Percentiles rank a stretch among this genome's conserved stretches.
These are phyloP conservation scores for Periconia digitata DNA, from an alignment of 2,329 filamentous ascomycete species.

Conservation along the genomic window DNA sequence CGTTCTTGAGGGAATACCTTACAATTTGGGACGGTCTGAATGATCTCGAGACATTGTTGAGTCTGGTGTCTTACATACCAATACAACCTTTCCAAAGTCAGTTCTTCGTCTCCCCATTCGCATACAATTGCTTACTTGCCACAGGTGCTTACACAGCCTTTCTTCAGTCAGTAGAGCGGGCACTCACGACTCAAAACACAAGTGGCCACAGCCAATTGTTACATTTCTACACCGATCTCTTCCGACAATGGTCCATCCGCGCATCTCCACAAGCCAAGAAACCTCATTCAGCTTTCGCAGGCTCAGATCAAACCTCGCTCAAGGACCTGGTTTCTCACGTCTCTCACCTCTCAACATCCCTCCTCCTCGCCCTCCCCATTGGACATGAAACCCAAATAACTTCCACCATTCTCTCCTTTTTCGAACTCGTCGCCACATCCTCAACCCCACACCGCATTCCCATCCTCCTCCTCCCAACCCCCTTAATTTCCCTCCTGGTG, in stretches of 20 bases:
- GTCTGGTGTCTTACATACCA: conserved; percentile 46
- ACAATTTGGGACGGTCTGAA: conserved; percentile 39
- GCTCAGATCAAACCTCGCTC: conserved; percentile 45
- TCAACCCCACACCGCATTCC: conserved; percentile 50
- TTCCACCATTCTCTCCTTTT: conserved; percentile 63
- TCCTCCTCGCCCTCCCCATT: conserved; percentile 28
- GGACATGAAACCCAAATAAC: conserved; percentile 44
- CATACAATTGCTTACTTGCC: conserved; percentile 2
- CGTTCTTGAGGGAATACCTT: conserved; percentile 41
- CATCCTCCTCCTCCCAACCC: conserved; percentile 67
- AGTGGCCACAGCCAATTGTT: conserved; percentile 63
- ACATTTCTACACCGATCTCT: conserved; percentile 66
- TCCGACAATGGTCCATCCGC: conserved; percentile 56
- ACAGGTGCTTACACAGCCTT: conserved; percentile 41
- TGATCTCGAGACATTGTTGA: conserved; percentile 51
- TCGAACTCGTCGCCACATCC: conserved; percentile 61
- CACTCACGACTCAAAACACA: conserved; percentile 34
- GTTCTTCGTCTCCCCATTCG: conserved; percentile 24
- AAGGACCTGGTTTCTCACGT: conserved; percentile 32
- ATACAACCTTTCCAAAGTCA: conserved; percentile 60
- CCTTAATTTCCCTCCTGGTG: conserved; percentile 69
- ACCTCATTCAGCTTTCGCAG: conserved; percentile 25
- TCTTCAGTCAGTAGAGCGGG: conserved; percentile 44
- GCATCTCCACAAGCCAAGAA: conserved; percentile 28
- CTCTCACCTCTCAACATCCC: conserved; percentile 30